Conservation (phyloP, 176 grass and related monocot species). For the Melocanna baccifera region DNA sequence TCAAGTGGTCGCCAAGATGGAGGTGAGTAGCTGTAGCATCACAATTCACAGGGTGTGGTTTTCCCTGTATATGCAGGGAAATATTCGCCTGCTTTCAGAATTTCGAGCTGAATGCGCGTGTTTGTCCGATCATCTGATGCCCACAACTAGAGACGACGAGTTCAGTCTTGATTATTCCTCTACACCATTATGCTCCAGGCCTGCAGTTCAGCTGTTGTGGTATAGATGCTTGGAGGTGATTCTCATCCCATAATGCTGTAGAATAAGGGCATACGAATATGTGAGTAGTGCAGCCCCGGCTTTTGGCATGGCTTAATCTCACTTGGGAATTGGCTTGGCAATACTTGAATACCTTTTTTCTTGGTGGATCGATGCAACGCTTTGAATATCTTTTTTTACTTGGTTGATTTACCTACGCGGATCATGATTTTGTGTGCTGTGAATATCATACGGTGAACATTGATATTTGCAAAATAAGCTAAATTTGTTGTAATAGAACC, state of each 20-base stretch:
- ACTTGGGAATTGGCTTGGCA: conserved; percentile 3
- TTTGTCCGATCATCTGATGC: conserved; percentile 1
- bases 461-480: neutral
- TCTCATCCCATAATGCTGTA: conserved; percentile 34
- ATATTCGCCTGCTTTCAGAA: conserved; percentile 18
- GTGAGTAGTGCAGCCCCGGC: neutral
- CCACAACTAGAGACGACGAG: neutral
- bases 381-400: neutral
- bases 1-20: conserved; percentile 24
- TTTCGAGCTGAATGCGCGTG: neutral
- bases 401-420: neutral
- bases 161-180: conserved; percentile 25
- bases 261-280: neutral
- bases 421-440: conserved; percentile 5
- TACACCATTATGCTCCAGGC: neutral
- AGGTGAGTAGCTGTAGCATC: conserved; percentile 33
- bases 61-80: conserved; percentile 37
- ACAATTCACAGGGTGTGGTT: neutral
- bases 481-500: neutral
- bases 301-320: conserved; percentile 20
- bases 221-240: conserved; percentile 33
- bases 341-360: neutral
- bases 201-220: conserved; percentile 9
- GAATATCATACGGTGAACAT: neutral
- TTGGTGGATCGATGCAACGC: neutral